Conservation (phyloP, 768 basidiomycete species). For the Suillus decipiens region DNA sequence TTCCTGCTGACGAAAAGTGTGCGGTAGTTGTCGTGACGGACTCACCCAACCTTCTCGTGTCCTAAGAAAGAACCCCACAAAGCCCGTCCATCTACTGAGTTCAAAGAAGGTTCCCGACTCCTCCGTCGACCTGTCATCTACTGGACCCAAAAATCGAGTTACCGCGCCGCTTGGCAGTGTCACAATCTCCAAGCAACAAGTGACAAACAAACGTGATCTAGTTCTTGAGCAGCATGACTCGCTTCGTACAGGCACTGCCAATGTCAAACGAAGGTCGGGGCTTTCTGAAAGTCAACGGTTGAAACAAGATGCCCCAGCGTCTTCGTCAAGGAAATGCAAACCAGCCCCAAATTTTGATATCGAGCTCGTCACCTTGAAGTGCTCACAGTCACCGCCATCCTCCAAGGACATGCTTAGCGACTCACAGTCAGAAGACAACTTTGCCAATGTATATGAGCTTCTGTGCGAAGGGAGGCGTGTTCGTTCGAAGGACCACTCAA, state of each 20-base stretch:
- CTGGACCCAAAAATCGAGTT: slow-evolving; percentile 2
- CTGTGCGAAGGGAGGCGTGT: slow-evolving; percentile 34
- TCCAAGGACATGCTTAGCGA: slow-evolving; percentile 31
- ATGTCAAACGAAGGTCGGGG: slow-evolving; percentile 40
- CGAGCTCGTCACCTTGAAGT: slow-evolving; percentile 40
- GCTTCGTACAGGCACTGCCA: slow-evolving; percentile 42
- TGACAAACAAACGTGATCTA: slow-evolving; percentile 24
- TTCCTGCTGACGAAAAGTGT: slow-evolving; percentile 9
- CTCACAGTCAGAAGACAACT: slow-evolving; percentile 42
- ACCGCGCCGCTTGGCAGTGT: not conserved
- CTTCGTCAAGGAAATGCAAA: slow-evolving; percentile 16
- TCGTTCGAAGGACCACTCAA: slow-evolving; percentile 40
- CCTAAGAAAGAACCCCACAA: slow-evolving; percentile 33
- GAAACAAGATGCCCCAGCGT: slow-evolving; percentile 37
- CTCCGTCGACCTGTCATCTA: not conserved
- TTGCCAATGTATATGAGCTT: slow-evolving; percentile 34
- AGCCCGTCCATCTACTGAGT: slow-evolving; percentile 13
- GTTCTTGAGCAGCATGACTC: slow-evolving; percentile 43
- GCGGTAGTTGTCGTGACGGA: slow-evolving; percentile 73
- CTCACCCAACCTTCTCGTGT: slow-evolving; percentile 50
- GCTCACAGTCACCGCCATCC: slow-evolving; percentile 23
- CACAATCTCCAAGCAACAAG: slow-evolving; percentile 26
- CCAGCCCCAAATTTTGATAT: slow-evolving; percentile 49
- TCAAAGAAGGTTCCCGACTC: not conserved
- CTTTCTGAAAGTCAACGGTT: slow-evolving; percentile 43